phyloP scores from a whole-genome alignment of 352 stramenopile genomes.

The Globisporangium okanoganense region DNA sequence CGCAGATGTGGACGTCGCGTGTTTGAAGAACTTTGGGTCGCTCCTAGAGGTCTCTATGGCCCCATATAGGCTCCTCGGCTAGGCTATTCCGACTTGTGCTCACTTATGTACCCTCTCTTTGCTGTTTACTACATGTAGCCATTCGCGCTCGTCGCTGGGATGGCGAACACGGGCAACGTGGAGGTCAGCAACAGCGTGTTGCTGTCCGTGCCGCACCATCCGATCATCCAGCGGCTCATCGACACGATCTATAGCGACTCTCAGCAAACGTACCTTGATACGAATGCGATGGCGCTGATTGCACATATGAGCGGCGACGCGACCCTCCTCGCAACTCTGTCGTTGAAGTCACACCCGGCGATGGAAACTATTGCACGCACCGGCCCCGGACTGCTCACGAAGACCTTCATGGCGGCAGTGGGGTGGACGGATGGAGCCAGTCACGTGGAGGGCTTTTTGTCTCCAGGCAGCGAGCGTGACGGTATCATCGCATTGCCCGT shows the following conservation, averaged over 20 bases:
- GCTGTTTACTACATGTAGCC: constrained; percentile 1
- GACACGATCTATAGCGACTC: constrained; percentile 20
- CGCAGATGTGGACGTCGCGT: constrained; percentile 69
- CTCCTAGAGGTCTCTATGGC: constrained; percentile 26
- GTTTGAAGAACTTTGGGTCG: constrained; percentile 39
- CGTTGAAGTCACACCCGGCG: background rate
- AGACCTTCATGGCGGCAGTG: constrained; percentile 43
- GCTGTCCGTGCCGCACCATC: constrained; percentile 22
- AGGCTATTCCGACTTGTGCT: background rate
- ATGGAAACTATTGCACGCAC: constrained; percentile 51
- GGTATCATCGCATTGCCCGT: constrained; percentile 28
- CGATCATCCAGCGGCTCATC: constrained; percentile 31
- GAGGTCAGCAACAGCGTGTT: constrained; percentile 80
- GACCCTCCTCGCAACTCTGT: background rate
- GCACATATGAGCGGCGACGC: constrained; percentile 23
- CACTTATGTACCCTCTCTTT: background rate
- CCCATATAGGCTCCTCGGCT: background rate
- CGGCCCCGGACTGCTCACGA: constrained; percentile 47
- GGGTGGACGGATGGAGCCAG: constrained; percentile 20
- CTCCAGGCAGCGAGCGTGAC: constrained; percentile 9
- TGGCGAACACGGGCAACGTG: constrained; percentile 64
- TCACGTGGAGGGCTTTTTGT: constrained; percentile 22
- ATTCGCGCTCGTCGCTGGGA: constrained; percentile 48
- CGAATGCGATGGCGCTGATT: constrained; percentile 16
- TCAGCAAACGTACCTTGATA: constrained; percentile 18